Evolutionary conservation across 768 basidiomycete genomes (phyloP).

Genomic region (Agaricus subrufescens): DNA sequence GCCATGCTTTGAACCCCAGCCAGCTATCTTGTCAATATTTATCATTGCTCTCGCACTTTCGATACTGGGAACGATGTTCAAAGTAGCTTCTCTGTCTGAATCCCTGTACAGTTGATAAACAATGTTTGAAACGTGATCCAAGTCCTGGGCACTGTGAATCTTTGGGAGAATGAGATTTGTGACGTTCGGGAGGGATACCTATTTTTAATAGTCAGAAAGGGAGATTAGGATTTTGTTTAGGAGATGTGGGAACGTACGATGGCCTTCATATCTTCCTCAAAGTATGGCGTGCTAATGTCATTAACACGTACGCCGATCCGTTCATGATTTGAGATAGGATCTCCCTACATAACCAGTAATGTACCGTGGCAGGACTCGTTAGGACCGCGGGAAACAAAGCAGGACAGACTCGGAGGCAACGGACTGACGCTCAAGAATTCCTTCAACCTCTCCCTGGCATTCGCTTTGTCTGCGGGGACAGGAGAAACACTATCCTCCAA

Average conservation of each 20-base stretch:
- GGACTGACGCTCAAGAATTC: slow-evolving; percentile 50
- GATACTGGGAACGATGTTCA: slow-evolving; percentile 73
- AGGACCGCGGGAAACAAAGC: background rate
- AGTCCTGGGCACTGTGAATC: slow-evolving; percentile 63
- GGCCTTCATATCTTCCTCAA: slow-evolving; percentile 56
- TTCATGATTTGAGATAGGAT: slow-evolving; percentile 33
- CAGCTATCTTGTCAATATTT: slow-evolving; percentile 65
- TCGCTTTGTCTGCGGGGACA: slow-evolving; percentile 51
- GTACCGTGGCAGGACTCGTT: background rate
- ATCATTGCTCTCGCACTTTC: slow-evolving; percentile 77
- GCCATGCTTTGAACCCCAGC: slow-evolving; percentile 54
- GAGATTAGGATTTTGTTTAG: background rate
- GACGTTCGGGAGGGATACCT: slow-evolving; percentile 36
- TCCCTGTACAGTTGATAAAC: slow-evolving; percentile 30
- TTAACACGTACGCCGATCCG: slow-evolving; percentile 73
- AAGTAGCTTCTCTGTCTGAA: slow-evolving; percentile 22
- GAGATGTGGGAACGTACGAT: slow-evolving; percentile 36
- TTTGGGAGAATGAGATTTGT: slow-evolving; percentile 81
- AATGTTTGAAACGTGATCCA: slow-evolving; percentile 54
- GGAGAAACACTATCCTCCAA: slow-evolving; percentile 85
- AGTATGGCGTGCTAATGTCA: slow-evolving; percentile 59
- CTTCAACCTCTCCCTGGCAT: slow-evolving; percentile 50
- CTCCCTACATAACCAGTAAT: slow-evolving; percentile 11
- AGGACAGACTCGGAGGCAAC: background rate
- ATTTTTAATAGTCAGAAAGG: background rate